Conservation (phyloP, 2,329 filamentous ascomycete species). For the Blumeria hordei region DNA sequence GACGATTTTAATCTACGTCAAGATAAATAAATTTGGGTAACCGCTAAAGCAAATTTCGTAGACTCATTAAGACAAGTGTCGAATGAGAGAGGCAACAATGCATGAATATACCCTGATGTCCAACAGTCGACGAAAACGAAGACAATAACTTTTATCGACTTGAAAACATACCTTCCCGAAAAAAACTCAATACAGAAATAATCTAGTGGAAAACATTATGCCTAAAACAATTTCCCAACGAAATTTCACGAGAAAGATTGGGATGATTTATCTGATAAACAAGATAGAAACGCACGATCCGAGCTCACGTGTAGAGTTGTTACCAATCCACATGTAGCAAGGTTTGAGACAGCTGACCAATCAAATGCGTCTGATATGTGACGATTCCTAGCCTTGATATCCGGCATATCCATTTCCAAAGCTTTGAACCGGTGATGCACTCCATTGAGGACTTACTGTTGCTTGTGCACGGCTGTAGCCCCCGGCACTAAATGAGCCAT, state of each 20-base stretch:
- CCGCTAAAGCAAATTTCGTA: slow-evolving; percentile 18
- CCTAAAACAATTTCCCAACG: slow-evolving; percentile 14
- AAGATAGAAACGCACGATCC: slow-evolving; percentile 4
- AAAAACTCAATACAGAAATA: slow-evolving; percentile 10
- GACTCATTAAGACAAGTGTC: slow-evolving; percentile 14
- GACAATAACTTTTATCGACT: slow-evolving; percentile 15
- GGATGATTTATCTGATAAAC: slow-evolving; percentile 8
- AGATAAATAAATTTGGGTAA: slow-evolving; percentile 13
- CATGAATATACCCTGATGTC: slow-evolving; percentile 9
- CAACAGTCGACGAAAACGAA: slow-evolving; percentile 13
- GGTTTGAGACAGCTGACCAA: slow-evolving; percentile 4
- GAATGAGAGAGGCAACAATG: slow-evolving; percentile 11
- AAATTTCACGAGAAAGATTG: slow-evolving; percentile 11
- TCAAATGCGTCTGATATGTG: background rate
- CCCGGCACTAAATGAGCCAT: slow-evolving; percentile 49
- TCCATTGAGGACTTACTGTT: slow-evolving; percentile 16
- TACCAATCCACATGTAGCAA: slow-evolving; percentile 10
- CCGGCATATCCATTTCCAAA: slow-evolving; percentile 37
- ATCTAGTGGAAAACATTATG: slow-evolving; percentile 11
- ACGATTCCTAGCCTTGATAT: slow-evolving; percentile 29
- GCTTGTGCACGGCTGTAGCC: slow-evolving; percentile 56
- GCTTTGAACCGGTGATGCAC: slow-evolving; percentile 31
- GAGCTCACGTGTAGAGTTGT: slow-evolving; percentile 7
- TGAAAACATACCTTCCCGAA: slow-evolving; percentile 13
- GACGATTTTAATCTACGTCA: background rate